A percentile compares a stretch with the other conserved stretches of the same genome.
Evolutionary conservation across 306 rosid species (phyloP).

Genomic region (Vicia villosa): DNA sequence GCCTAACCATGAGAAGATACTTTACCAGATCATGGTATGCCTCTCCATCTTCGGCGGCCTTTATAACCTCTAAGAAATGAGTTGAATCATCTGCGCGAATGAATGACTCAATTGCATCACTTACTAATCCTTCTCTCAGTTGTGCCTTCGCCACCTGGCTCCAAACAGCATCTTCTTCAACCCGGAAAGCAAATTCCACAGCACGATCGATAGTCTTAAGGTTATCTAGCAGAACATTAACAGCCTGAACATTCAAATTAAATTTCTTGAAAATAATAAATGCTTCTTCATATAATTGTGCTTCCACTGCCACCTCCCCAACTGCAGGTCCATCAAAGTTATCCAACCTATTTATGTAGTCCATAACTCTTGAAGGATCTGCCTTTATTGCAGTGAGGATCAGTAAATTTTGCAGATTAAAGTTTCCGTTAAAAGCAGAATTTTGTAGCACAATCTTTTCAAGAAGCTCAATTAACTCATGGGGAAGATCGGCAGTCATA

Average conservation of each 20-base stretch:
- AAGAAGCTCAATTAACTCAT: constrained; percentile 93
- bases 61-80: constrained; percentile 87
- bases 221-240: constrained; percentile 79
- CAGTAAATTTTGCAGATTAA: constrained; percentile 83
- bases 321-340: constrained; percentile 99
- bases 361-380: constrained; percentile 97
- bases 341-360: constrained; percentile 85
- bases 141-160: constrained; percentile 97
- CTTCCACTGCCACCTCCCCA: constrained; percentile 95
- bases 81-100: constrained; percentile 89
- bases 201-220: constrained; percentile 82
- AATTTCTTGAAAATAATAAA: constrained; percentile 89
- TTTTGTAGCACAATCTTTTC: constrained; percentile 96
- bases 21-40: constrained; percentile 86
- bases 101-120: constrained; percentile 95
- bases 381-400: constrained; percentile 95
- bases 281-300: constrained; percentile 86
- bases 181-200: constrained; percentile 93
- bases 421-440: constrained; percentile 94
- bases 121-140: constrained; percentile 83
- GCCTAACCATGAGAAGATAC: constrained; percentile 93
- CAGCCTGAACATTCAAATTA: constrained; percentile 92
- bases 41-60: constrained; percentile 77
- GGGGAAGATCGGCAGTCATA: constrained; percentile 99
- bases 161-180: constrained; percentile 98